phyloP scores from a whole-genome alignment of 148 eudicot species.

The Mesembryanthemum crystallinum region DNA sequence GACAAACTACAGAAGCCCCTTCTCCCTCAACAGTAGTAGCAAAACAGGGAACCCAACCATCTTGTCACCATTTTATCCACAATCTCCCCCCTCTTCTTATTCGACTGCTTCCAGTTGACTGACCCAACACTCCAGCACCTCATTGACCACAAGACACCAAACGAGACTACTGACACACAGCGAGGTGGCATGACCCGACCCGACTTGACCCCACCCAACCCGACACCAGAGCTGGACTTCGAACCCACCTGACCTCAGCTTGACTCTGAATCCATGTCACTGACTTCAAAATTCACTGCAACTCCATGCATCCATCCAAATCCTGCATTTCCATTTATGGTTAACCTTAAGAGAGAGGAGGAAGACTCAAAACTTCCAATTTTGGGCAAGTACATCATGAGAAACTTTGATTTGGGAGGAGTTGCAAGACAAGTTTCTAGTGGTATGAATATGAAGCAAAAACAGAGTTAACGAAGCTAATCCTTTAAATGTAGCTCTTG shows the following conservation, averaged over 20 bases:
- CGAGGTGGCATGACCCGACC: constrained; percentile 14
- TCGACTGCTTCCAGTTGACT: constrained; percentile 16
- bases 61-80: not conserved
- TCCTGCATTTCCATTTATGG: constrained; percentile 15
- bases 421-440: not conserved
- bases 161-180: constrained; percentile 1
- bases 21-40: not conserved
- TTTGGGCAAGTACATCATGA: not conserved
- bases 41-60: not conserved
- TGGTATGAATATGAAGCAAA: not conserved
- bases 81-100: not conserved
- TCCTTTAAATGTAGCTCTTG: too few species aligned
- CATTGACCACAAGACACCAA: not conserved
- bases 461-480: too few species aligned
- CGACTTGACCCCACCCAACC: constrained; percentile 18
- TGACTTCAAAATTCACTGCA: constrained; percentile 12
- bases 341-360: too few species aligned
- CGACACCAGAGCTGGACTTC: constrained; percentile 23
- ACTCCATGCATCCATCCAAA: constrained; percentile 14
- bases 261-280: constrained; percentile 6
- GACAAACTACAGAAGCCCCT: not conserved
- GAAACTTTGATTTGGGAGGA: not conserved
- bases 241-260: constrained; percentile 21
- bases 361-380: not conserved
- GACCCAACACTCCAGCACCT: constrained; percentile 17